These are phyloP conservation scores for Colletotrichum acutatum DNA, from an alignment of 2,329 filamentous ascomycete species.

Conservation along the genomic window DNA sequence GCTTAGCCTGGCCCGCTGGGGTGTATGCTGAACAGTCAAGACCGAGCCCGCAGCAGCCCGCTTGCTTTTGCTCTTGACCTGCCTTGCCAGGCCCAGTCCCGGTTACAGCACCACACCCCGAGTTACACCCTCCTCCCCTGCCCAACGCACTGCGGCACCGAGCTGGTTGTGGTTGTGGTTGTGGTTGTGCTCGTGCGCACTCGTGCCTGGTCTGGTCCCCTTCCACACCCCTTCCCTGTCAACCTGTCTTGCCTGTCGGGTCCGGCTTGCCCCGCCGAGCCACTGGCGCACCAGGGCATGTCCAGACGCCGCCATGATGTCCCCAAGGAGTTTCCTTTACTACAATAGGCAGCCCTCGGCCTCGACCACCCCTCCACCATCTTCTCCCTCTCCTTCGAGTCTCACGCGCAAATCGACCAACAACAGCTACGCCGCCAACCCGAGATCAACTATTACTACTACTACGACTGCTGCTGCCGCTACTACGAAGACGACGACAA, in stretches of 20 bases:
- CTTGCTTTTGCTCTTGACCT: slow-evolving; percentile 6
- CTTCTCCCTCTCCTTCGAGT: slow-evolving; percentile 12
- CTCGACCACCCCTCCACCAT: slow-evolving; percentile 17
- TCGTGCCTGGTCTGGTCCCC: slow-evolving; percentile 31
- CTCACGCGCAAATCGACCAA: slow-evolving; percentile 20
- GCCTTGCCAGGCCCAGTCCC: slow-evolving; percentile 1
- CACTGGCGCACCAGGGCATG: slow-evolving; percentile 34
- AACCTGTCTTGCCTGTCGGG: slow-evolving; percentile 35
- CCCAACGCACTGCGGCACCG: slow-evolving; percentile 15
- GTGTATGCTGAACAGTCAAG: background rate
- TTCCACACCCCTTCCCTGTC: slow-evolving; percentile 33
- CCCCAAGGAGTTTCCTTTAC: slow-evolving; percentile 39
- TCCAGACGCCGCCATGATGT: slow-evolving; percentile 37
- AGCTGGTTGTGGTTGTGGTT: slow-evolving; percentile 20
- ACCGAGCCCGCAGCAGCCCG: background rate
- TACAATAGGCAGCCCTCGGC: slow-evolving; percentile 37
- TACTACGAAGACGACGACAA: background rate
- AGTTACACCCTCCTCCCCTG: background rate
- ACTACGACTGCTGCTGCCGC: background rate
- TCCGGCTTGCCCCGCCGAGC: slow-evolving; percentile 36
- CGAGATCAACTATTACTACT: background rate
- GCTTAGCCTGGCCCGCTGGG: slow-evolving; percentile 9
- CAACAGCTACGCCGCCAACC: slow-evolving; percentile 13
- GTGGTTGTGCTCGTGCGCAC: slow-evolving; percentile 17
- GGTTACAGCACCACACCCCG: slow-evolving; percentile 1